Evolutionary conservation across 768 basidiomycete species (phyloP).

Genomic region (Chiua virens): DNA sequence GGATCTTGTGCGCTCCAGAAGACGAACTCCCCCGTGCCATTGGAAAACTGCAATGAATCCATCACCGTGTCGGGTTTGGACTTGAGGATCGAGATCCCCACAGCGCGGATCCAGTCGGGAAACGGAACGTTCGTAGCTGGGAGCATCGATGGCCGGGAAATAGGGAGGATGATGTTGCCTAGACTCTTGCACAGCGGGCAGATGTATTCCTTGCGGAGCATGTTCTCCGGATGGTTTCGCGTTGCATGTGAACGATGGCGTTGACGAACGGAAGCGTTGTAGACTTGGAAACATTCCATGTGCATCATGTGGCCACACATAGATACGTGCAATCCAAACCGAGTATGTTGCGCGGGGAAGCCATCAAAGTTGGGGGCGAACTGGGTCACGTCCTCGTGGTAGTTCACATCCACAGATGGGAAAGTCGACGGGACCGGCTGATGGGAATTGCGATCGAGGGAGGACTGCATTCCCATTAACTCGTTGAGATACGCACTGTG

Average conservation of each 20-base stretch:
- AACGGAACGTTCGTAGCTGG: conserved; percentile 58
- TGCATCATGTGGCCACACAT: conserved; percentile 99
- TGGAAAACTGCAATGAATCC: conserved; percentile 72
- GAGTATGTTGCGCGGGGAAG: conserved; percentile 67
- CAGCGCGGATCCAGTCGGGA: conserved; percentile 86
- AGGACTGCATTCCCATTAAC: conserved; percentile 57
- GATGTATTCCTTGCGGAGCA: conserved; percentile 91
- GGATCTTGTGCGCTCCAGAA: conserved; percentile 87
- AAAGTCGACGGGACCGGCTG: conserved; percentile 36
- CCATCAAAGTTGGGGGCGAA: conserved; percentile 71
- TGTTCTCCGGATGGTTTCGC: conserved; percentile 91
- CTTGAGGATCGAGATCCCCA: conserved; percentile 87
- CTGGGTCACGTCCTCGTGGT: conserved; percentile 29
- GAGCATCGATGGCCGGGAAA: conserved; percentile 50
- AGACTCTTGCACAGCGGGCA: conserved; percentile 97
- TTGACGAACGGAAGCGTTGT: conserved; percentile 81
- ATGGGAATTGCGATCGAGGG: conserved; percentile 57
- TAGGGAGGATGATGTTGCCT: conserved; percentile 91
- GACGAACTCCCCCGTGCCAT: conserved; percentile 84
- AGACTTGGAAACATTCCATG: conserved; percentile 88
- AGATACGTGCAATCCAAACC: conserved; percentile 84
- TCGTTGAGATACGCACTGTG: conserved; percentile 67
- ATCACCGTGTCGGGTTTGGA: conserved; percentile 72
- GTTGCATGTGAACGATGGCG: conserved; percentile 88
- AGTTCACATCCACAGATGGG: conserved; percentile 21